Conservation (phyloP, 129 eudicot genomes). For the Flaveria trinervia region DNA sequence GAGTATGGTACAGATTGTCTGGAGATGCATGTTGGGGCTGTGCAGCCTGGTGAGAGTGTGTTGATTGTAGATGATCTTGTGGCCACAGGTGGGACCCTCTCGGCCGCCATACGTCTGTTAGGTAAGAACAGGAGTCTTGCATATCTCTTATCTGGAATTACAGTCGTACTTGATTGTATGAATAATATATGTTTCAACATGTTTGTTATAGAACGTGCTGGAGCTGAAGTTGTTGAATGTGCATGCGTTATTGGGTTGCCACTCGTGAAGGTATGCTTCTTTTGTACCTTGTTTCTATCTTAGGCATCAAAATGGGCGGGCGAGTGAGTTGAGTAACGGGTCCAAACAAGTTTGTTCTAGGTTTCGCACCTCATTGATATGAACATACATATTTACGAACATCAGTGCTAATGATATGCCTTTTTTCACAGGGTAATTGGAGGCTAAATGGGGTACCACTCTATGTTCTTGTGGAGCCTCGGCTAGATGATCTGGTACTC, state of each 20-base stretch:
- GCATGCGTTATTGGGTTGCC: conserved; percentile 85
- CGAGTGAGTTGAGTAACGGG: neutral
- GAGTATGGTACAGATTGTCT: conserved; percentile 91
- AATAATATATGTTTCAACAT: conserved; percentile 1
- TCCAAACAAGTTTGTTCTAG: neutral
- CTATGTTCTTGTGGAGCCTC: conserved; percentile 89
- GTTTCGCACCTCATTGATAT: neutral
- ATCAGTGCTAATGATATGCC: neutral
- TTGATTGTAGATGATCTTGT: conserved; percentile 90
- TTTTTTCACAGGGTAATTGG: conserved; percentile 54
- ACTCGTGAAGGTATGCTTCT: conserved; percentile 56
- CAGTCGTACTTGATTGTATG: neutral
- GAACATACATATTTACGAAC: no score
- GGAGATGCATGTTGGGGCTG: conserved; percentile 95
- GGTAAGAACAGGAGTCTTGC: conserved; percentile 42
- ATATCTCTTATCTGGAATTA: neutral
- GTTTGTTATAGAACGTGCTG: conserved; percentile 36
- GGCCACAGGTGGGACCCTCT: conserved; percentile 96
- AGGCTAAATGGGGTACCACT: conserved; percentile 72
- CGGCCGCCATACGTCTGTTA: conserved; percentile 86
- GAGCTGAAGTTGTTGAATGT: conserved; percentile 80
- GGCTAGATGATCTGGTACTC: conserved; percentile 50
- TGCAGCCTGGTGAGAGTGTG: conserved; percentile 81
- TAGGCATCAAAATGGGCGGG: neutral
- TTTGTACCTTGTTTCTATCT: neutral